These are phyloP conservation scores for Asterochloris sp. DNA, from an alignment of 139 green algal genomes.

Conservation along the genomic window DNA sequence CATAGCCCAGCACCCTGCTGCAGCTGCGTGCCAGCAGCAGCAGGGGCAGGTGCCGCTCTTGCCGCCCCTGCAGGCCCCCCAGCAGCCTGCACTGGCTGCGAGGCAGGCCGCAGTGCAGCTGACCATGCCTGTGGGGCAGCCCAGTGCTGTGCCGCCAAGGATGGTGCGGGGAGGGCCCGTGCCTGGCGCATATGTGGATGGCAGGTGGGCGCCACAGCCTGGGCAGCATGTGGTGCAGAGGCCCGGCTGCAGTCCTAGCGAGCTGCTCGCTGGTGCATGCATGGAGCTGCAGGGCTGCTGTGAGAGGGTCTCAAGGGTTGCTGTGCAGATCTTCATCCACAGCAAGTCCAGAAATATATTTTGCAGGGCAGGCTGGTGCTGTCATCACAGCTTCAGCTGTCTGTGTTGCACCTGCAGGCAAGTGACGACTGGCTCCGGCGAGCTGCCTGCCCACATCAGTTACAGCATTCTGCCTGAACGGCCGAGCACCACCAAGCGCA, in stretches of 20 bases:
- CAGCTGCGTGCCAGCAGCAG: no score
- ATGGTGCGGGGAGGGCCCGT: neutral
- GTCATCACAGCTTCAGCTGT: no score
- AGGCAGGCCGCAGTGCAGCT: neutral
- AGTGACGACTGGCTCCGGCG: slow-evolving; percentile 11
- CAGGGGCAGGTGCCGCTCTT: neutral
- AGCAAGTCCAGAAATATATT: no score
- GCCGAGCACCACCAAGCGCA: neutral
- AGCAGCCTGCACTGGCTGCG: neutral
- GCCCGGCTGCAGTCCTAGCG: no score
- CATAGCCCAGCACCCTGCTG: no score
- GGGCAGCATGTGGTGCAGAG: no score
- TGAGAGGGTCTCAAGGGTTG: no score
- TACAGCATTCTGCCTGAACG: no score
- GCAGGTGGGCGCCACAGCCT: neutral
- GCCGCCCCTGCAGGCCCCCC: neutral
- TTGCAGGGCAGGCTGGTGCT: no score
- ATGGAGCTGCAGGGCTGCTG: no score
- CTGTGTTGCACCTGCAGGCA: neutral
- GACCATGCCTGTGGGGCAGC: neutral
- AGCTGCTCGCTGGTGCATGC: no score
- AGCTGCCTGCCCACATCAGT: slow-evolving; percentile 7
- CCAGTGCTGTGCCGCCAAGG: neutral
- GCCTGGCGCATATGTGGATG: slow-evolving; percentile 6
- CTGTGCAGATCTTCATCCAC: no score